Base-by-base conservation (phyloP, 371 early-diverging fungal genomes). In the Mortierella sp. region DNA sequence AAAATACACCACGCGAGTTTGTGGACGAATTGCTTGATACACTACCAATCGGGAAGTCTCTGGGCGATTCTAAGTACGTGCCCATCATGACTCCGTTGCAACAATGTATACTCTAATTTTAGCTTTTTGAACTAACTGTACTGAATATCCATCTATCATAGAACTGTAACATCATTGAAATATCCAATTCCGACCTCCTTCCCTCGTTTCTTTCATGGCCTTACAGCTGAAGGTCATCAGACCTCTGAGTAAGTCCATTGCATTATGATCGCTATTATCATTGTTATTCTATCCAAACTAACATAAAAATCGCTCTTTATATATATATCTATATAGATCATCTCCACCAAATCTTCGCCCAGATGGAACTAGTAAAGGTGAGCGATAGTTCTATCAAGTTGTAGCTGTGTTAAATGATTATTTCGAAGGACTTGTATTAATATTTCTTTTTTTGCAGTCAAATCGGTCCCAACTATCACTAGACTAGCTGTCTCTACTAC, bases 401-500 rank as follows among this genome's bases (percentile, higher is more conserved):
- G 24, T 66, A 14, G 8, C 6, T 3, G 8, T 37, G 30, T 5
- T 9, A 26, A 28, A 37, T 16, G 24, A 39, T 10, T 37, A n/a
- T 11, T 22, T 47, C 24, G 5, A 40, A 11, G 20, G 32, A 35
- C n/a, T 35, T 20, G 26, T 55, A n/a, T 20, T 24, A 30, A 51
- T 40, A 49, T 18, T 49, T 4, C 0, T n/a, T 35, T 61, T n/a
- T 6, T 39, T 5, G 24, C n/a, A 60, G 73, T 70, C 8, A 55
- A 66, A 20, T 83, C 59, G 11, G 75, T 85, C 2, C 88, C 90
- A 20, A 70, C 83, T 0, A 64, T 89, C 47, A 81, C 88, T 28
- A 77, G 84, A 12, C 68, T 90, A 32, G 81, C 81, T 20, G 86
- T 86, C 0, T 86, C 88, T 26, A 72, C 84, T 1, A 62, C 83